Conservation (phyloP, 2,329 filamentous ascomycete genomes). For the Fusarium burgessii region DNA sequence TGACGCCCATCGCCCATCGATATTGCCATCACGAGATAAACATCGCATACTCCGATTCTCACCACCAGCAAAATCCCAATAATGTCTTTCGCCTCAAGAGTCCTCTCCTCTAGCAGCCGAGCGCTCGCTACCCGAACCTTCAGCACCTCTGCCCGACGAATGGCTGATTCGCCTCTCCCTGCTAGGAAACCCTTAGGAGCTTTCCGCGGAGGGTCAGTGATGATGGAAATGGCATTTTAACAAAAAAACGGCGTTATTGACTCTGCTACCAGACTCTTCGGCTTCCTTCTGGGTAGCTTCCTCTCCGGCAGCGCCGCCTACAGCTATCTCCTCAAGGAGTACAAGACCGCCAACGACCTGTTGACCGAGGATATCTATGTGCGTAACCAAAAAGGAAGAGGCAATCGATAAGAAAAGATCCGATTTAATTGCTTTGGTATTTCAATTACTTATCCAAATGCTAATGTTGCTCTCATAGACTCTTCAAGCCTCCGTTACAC, state of each 20-base stretch:
- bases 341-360: constrained; percentile 92
- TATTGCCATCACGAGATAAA: constrained; percentile 35
- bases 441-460: neutral
- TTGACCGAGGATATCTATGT: constrained; percentile 97
- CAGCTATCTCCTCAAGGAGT: constrained; percentile 93
- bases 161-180: constrained; percentile 62
- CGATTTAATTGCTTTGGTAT: neutral
- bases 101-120: constrained; percentile 57
- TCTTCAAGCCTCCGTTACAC: constrained; percentile 87
- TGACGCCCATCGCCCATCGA: constrained; percentile 39
- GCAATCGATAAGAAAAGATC: constrained; percentile 3
- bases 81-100: constrained; percentile 60
- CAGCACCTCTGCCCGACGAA: constrained; percentile 63
- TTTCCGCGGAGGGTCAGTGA: constrained; percentile 70
- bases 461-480: constrained; percentile 64
- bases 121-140: constrained; percentile 57
- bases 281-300: constrained; percentile 88
- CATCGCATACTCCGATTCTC: constrained; percentile 22
- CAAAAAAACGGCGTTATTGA: constrained; percentile 14
- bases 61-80: constrained; percentile 27
- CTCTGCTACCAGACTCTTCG: constrained; percentile 75
- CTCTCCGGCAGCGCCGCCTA: constrained; percentile 85
- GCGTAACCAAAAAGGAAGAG: constrained; percentile 57
- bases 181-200: constrained; percentile 69
- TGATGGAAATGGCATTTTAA: neutral